Conservation (phyloP, 192 early-diverging fungal genomes). For the Dispira parvispora region DNA sequence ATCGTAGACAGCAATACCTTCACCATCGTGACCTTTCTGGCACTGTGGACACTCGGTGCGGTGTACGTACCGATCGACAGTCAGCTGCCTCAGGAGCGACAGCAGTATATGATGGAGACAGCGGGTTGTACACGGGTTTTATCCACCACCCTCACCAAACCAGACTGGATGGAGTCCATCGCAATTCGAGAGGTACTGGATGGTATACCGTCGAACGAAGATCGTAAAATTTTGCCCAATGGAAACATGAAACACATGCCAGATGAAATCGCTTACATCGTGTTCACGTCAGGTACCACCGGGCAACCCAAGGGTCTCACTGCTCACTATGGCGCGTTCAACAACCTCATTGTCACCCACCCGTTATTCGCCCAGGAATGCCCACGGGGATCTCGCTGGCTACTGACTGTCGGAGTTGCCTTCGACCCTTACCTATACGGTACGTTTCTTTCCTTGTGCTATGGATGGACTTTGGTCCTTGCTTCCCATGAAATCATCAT, state of each 20-base stretch:
- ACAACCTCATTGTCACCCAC: neutral
- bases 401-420: neutral
- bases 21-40: neutral
- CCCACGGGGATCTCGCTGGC: neutral
- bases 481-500: neutral
- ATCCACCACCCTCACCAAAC: neutral
- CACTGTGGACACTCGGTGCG: neutral
- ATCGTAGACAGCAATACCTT: neutral
- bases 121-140: neutral
- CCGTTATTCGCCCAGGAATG: neutral
- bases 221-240: neutral
- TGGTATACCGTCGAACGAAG: neutral
- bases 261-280: neutral
- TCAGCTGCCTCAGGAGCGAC: neutral
- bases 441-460: neutral
- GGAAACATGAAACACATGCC: neutral
- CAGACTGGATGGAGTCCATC: neutral
- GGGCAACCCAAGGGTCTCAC: slow-evolving; percentile 20
- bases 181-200: neutral
- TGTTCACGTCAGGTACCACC: slow-evolving; percentile 9
- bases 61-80: slow-evolving; percentile 1
- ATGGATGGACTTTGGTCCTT: neutral
- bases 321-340: neutral
- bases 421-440: neutral
- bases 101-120: slow-evolving; percentile 2